Base-by-base conservation (phyloP, 257 asterid species). In the Gardenia jasminoides region DNA sequence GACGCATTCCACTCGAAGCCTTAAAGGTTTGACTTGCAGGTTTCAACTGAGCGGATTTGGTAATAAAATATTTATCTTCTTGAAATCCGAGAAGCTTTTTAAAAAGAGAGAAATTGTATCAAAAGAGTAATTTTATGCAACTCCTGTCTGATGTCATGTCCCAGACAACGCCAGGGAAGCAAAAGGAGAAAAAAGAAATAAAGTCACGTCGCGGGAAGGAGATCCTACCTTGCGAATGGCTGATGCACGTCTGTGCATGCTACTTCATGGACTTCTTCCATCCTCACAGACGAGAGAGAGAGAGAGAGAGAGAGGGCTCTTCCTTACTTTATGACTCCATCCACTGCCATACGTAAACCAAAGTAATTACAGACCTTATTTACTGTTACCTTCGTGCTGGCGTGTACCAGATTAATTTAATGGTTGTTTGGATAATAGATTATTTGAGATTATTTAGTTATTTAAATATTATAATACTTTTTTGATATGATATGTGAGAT, bases 1-100 rank as follows among this genome's bases (percentile, higher is more conserved):
- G 31, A 69, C 3, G 20, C 48, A 13, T 24, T 41, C 41, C 24
- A 52, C 7, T 64, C 59, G 26, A 44, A 52, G 31, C 71, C 65
- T 39, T 75, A 80, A 80, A 83, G 86, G 84, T 85, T 85, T 85
- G 88, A 85, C 88, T 85, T 85, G 81, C 66, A 46, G 43, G 65
- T 72, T 84, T 84, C 84, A 78, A 84, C 78, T 68, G 85, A 67
- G 82, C 80, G 30, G 80, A 84, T 81, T 70, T 65, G 39, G 47
- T 58, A 36, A 33, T 78, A 68, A 6, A 64, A 58, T 47, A 50
- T 46, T 36, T 1, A 31, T 69, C 11, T 13, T 62, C 58, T 44
- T 4, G 33, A 26, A 9, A 15, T 8, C 59, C 16, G 16, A 28
- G n/a, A 61, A 31, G 2, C 28, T 44, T 9, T 24, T 30, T 2